A percentile compares a stretch with the other conserved stretches of the same genome.
These are phyloP conservation scores for Quercus rubra DNA, from an alignment of 306 rosid species.

Conservation along the genomic window DNA sequence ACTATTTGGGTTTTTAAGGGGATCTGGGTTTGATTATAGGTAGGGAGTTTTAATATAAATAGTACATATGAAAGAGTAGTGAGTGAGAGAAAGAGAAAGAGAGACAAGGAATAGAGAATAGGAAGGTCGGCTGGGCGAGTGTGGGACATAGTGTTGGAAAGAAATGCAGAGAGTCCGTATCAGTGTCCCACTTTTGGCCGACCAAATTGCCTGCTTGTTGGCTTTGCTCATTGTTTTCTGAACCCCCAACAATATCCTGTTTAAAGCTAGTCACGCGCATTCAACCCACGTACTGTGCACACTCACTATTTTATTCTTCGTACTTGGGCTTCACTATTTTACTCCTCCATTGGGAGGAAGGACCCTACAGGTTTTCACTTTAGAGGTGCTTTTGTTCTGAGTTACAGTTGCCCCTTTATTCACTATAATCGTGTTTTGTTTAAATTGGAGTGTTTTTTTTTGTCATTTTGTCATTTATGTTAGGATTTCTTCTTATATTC, in stretches of 20 bases:
- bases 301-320: neutral
- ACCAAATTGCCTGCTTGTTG: constrained; percentile 35
- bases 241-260: constrained; percentile 2
- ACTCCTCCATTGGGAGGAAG: too few relatives aligned
- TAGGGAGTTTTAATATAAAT: neutral
- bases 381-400: too few relatives aligned
- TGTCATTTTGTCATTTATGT: too few relatives aligned
- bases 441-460: too few relatives aligned
- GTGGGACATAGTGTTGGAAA: constrained; percentile 54
- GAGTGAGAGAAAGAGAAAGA: neutral
- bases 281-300: neutral
- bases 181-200: constrained; percentile 51
- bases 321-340: too few relatives aligned
- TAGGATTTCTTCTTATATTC: too few relatives aligned
- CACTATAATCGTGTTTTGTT: too few relatives aligned
- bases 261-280: constrained; percentile 2
- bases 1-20: neutral
- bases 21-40: neutral
- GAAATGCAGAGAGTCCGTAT: constrained; percentile 41
- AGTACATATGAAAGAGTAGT: neutral
- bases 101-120: neutral
- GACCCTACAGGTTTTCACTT: too few relatives aligned
- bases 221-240: constrained; percentile 15
- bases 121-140: constrained; percentile 20
- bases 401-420: too few relatives aligned